Conservation (phyloP, 371 early-diverging fungal genomes). For the Syncephalastrum sp. region DNA sequence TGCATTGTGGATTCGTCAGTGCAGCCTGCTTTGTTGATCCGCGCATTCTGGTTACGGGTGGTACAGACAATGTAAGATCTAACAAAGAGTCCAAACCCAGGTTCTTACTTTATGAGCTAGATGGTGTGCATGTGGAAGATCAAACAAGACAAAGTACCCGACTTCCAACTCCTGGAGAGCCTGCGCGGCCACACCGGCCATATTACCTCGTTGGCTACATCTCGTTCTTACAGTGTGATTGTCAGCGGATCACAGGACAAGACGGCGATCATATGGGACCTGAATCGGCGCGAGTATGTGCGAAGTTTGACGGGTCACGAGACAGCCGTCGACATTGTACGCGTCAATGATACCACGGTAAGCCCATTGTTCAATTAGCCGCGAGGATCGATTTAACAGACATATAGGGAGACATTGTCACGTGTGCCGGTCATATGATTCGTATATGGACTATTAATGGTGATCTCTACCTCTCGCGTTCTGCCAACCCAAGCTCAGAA, state of each 20-base stretch:
- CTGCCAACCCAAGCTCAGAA: constrained; percentile 56
- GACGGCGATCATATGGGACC: constrained; percentile 74
- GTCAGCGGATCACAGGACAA: constrained; percentile 74
- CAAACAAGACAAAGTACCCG: constrained; percentile 35
- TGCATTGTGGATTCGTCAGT: constrained; percentile 71
- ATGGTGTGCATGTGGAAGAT: constrained; percentile 71
- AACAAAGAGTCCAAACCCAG: too few species aligned
- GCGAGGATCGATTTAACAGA: not conserved
- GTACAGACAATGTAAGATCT: constrained; percentile 61
- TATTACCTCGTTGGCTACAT: constrained; percentile 59
- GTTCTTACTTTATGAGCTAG: constrained; percentile 17
- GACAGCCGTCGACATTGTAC: constrained; percentile 52
- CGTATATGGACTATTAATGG: constrained; percentile 77
- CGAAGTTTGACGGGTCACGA: constrained; percentile 61
- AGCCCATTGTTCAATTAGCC: not conserved
- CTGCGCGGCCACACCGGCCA: constrained; percentile 67
- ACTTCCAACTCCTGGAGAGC: constrained; percentile 56
- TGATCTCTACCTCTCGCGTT: constrained; percentile 58
- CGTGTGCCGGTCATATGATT: constrained; percentile 60
- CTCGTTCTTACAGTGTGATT: constrained; percentile 66
- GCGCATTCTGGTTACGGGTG: constrained; percentile 71
- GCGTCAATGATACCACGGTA: constrained; percentile 62
- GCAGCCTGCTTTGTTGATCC: constrained; percentile 65
- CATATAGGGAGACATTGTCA: constrained; percentile 68
- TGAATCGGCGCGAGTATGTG: constrained; percentile 69